Evolutionary conservation across 768 basidiomycete species (phyloP).

Genomic region (Boletus reticulatus): DNA sequence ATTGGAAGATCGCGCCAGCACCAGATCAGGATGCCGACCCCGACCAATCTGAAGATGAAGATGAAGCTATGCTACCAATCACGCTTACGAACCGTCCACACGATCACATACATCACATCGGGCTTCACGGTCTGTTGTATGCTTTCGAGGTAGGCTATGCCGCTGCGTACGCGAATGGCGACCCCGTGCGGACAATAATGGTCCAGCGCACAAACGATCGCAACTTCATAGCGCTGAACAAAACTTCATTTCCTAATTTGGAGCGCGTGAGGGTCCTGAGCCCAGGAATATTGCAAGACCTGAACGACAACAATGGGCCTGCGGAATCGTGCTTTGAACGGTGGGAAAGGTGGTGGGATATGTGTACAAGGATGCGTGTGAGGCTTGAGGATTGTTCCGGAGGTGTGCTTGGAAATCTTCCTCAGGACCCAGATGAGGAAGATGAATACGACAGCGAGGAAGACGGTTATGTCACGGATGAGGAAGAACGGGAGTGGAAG

Average conservation of each 20-base stretch:
- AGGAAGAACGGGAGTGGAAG: constrained; percentile 30
- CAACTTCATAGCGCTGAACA: constrained; percentile 54
- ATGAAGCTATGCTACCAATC: constrained; percentile 34
- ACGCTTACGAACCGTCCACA: constrained; percentile 53
- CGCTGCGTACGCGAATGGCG: constrained; percentile 39
- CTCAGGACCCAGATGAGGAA: constrained; percentile 30
- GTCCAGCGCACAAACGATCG: constrained; percentile 60
- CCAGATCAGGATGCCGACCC: constrained; percentile 10
- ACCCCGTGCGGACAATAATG: constrained; percentile 44
- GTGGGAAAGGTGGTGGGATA: constrained; percentile 71
- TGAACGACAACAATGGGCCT: constrained; percentile 57
- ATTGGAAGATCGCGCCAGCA: constrained; percentile 54
- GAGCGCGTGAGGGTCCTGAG: constrained; percentile 59
- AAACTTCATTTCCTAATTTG: constrained; percentile 58
- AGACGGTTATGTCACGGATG: constrained; percentile 31
- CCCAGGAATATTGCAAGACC: constrained; percentile 49
- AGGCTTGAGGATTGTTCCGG: constrained; percentile 79
- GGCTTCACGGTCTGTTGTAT: constrained; percentile 64
- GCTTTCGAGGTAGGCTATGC: constrained; percentile 67
- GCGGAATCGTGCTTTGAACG: constrained; percentile 40
- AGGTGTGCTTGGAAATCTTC: constrained; percentile 48
- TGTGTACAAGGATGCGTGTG: constrained; percentile 47
- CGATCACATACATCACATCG: constrained; percentile 54
- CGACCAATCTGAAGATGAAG: constrained; percentile 22
- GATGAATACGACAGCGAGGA: constrained; percentile 35